phyloP scores from a whole-genome alignment of 768 basidiomycete genomes.

The Omphalotus guepiniiformis region DNA sequence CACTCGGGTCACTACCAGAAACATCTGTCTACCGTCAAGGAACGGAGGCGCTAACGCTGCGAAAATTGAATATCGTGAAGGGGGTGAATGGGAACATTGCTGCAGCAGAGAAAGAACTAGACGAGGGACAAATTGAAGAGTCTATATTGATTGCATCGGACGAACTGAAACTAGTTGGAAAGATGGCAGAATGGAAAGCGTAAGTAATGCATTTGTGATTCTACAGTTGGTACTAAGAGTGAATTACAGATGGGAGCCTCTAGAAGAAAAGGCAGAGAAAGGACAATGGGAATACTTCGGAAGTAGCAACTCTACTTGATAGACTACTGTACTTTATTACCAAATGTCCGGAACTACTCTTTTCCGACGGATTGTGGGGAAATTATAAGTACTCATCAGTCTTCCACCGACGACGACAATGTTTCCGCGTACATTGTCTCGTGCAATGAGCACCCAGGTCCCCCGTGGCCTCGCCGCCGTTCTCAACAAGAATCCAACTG shows the following conservation, averaged over 20 bases:
- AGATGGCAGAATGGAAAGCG: constrained; percentile 97
- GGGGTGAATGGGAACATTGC: constrained; percentile 61
- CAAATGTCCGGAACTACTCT: background rate
- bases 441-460: constrained; percentile 33
- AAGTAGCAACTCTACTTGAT: constrained; percentile 39
- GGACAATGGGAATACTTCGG: constrained; percentile 90
- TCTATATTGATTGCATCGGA: constrained; percentile 77
- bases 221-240: constrained; percentile 10
- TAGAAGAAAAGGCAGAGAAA: constrained; percentile 73
- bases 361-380: background rate
- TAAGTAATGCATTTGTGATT: constrained; percentile 41
- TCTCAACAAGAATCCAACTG: constrained; percentile 69
- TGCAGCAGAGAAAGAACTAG: constrained; percentile 67
- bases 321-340: constrained; percentile 14
- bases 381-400: background rate
- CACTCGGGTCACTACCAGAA: constrained; percentile 67
- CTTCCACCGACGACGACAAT: background rate
- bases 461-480: constrained; percentile 49
- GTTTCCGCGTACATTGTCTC: background rate
- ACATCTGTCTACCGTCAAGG: constrained; percentile 89
- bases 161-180: constrained; percentile 70
- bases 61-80: constrained; percentile 72
- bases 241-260: constrained; percentile 73
- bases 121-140: constrained; percentile 87
- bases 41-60: constrained; percentile 78